Base-by-base conservation (phyloP, 495 filamentous ascomycete species). In the Daldinia bambusicola region DNA sequence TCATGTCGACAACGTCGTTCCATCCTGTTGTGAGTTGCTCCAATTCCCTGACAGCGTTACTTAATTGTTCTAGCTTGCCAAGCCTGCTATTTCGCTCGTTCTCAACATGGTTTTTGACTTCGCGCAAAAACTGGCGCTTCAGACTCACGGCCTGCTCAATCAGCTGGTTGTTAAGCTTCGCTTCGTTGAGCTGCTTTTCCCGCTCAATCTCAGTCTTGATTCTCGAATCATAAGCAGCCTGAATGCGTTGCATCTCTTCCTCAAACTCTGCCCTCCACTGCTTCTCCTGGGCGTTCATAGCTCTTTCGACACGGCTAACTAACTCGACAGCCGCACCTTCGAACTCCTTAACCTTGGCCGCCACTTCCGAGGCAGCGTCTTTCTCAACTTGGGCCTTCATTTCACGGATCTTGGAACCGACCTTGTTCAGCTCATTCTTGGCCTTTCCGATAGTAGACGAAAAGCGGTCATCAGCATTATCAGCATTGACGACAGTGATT, bases 231-330 rank as follows among this genome's bases (percentile, higher is more conserved):
- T 97, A 98, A 63, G 84, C 88, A 45, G 86, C 69, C 55, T 88
- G 84, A 38, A 98, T 82, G 70, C 89, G 89, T 78, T 92, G 90
- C 57, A 93, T 91, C 83, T 98, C 95, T 26, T 86, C 83, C 77
- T 97, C 95, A 72, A 96, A 97, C 76, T 99, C 95, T 56, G 91
- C 89, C 20, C 90, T 89, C 89, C 90, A 97, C 72, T 88, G 86
- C 64, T 84, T 85, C 77, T 95, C 91, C 74, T 97, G 92, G 14
- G 88, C 81, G 13, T 84, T 77, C 84, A 95, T 91, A 59, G 90
- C 89, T 18, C 84, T 83, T 74, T 92, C 90, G 31, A 94, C 92
- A 20, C 91, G 92, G 50, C 86, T 82, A 61, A 97, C 91, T 55
- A 98, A 92, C 70, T 97, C 91, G 37, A 81, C 81, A 50, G 84